These are phyloP conservation scores for Phlyctochytrium planicorne DNA, from an alignment of 192 early-diverging fungal genomes.

Conservation along the genomic window DNA sequence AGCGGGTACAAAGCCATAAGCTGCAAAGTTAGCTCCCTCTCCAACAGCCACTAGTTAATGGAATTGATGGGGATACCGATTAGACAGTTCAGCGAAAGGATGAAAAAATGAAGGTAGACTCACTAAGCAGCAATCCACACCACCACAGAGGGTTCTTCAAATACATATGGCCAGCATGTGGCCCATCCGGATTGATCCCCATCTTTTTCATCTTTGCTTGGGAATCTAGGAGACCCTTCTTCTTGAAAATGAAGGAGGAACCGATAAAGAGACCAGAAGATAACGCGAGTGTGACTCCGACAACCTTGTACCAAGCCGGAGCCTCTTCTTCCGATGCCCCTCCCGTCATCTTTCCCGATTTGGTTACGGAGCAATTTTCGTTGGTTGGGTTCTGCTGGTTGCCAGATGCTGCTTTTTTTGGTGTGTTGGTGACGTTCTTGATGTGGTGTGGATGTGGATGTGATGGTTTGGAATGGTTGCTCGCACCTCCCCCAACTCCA, in stretches of 20 bases:
- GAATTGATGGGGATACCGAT: background rate
- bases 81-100: too few species aligned
- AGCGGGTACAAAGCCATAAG: constrained; percentile 91
- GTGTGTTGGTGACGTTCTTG: too few species aligned
- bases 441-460: too few species aligned
- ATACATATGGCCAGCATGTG: constrained; percentile 61
- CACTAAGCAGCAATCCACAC: constrained; percentile 79
- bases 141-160: constrained; percentile 88
- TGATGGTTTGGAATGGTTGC: too few species aligned
- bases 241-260: constrained; percentile 84
- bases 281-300: constrained; percentile 84
- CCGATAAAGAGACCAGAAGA: constrained; percentile 84
- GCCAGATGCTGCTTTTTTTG: too few species aligned
- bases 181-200: constrained; percentile 34
- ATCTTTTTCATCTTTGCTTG: constrained; percentile 7
- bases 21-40: constrained; percentile 90
- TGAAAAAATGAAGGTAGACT: constrained; percentile 10
- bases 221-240: constrained; percentile 81
- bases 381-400: background rate
- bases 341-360: too few species aligned
- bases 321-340: background rate
- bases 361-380: too few species aligned
- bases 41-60: constrained; percentile 69
- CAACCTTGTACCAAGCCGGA: constrained; percentile 36
- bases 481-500: too few species aligned